Percentiles rank a stretch among this genome's conserved stretches.
Conservation (phyloP, 2,329 filamentous ascomycete genomes). For the Xylaria digitata region DNA sequence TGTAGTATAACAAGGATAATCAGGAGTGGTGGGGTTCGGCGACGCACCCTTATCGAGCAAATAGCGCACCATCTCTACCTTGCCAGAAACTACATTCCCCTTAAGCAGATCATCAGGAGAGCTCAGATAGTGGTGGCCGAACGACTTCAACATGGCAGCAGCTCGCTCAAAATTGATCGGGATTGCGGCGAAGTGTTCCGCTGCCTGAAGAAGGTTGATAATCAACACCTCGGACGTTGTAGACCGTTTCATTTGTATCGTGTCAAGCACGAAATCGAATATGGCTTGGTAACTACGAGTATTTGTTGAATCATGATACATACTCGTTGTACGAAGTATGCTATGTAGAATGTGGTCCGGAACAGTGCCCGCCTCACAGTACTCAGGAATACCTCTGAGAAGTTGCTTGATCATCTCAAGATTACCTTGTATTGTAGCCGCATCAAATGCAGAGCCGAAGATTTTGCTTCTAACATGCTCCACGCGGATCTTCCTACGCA, state of each 20-base stretch:
- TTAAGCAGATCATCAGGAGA: background rate
- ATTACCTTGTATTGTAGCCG: background rate
- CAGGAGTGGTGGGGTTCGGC: background rate
- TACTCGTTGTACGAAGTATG: background rate
- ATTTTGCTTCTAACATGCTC: background rate
- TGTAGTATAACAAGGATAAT: background rate
- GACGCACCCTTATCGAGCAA: background rate
- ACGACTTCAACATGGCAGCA: background rate
- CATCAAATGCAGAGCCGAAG: background rate
- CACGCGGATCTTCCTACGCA: no score
- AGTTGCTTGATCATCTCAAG: slow-evolving; percentile 1
- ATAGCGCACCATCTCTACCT: background rate
- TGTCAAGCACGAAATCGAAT: background rate
- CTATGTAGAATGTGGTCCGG: background rate
- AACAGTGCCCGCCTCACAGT: background rate
- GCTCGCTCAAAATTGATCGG: background rate
- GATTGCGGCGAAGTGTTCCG: background rate
- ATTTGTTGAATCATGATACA: background rate
- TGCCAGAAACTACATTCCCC: background rate
- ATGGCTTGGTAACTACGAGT: background rate
- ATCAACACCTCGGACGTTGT: no score
- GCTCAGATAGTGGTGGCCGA: background rate
- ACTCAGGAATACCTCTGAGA: background rate
- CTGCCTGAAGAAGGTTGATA: no score
- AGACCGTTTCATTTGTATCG: background rate